Evolutionary conservation across 202 grass and related monocot genomes (phyloP).

Genomic region (Cymbopogon flexuosus): DNA sequence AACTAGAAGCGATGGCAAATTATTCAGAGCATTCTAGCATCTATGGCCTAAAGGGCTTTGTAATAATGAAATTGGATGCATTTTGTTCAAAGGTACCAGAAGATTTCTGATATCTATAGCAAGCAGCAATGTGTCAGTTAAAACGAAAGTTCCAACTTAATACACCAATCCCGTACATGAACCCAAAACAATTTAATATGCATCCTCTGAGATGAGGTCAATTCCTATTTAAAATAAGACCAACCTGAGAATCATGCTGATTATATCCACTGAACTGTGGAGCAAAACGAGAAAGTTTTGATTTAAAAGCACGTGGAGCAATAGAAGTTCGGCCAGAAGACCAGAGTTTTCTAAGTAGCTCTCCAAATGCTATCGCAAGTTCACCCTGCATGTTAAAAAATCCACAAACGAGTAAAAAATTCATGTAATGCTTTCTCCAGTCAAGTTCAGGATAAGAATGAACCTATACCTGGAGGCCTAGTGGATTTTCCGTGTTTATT

Average conservation of each 20-base stretch:
- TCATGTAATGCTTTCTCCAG: not conserved
- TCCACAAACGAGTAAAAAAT: not conserved
- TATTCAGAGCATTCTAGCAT: not conserved
- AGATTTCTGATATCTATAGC: not conserved
- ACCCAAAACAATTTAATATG: not conserved
- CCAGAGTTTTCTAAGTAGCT: constrained; percentile 86
- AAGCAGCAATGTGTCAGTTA: not conserved
- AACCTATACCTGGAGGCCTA: constrained; percentile 78
- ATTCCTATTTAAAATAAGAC: constrained; percentile 14
- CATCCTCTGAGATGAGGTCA: not conserved
- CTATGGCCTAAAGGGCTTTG: not conserved
- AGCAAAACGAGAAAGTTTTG: constrained; percentile 89
- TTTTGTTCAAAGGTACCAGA: not conserved
- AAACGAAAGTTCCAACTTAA: not conserved
- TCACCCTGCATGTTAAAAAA: constrained; percentile 58
- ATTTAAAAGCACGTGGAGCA: constrained; percentile 82
- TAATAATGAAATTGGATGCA: not conserved
- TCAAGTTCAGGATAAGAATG: not conserved
- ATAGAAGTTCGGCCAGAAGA: constrained; percentile 67
- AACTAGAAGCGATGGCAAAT: not conserved
- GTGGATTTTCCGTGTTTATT: constrained; percentile 96
- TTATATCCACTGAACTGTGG: constrained; percentile 99
- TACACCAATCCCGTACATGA: not conserved
- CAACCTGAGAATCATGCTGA: constrained; percentile 99
- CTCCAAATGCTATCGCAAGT: constrained; percentile 87